Evolutionary conservation across 306 rosid species (phyloP), one percentile per base, ranked within the genome.

Genomic region (Fragaria nilgerrensis): DNA sequence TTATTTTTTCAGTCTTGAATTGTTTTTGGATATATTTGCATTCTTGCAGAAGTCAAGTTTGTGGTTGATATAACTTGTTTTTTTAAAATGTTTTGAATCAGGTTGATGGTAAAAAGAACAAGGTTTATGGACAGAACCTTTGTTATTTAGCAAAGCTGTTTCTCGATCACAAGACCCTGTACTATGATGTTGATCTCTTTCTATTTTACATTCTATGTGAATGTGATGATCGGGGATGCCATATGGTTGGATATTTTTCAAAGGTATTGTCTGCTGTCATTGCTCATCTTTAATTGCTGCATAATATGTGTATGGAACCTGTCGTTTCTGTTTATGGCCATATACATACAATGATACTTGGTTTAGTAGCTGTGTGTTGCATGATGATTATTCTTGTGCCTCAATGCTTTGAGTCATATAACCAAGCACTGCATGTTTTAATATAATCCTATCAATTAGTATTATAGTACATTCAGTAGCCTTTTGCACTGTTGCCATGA

Each of bases 61-160:
- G 43, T 82, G 32, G 65, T 64, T 85, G 55, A 70, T 65, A 56
- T 50, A 56, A 41, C 41, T 11, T 36, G 23, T 22, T 78, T 56
- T 39, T 41, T 78, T 22, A 59, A 15, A 41, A 39, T 82, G 55
- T 83, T 32, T 76, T 78, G 73, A 65, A 85, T 82, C 96, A 96
- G 99, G 98, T 96, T 71, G 99, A 96, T 77, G 99, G 99, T 55
- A 96, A 96, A 82, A 96, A 96, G 90, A 96, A 96, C 91, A 96
- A 92, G 87, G 97, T 96, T 74, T 96, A 92, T 86, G 99, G 97
- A 83, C 99, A 96, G 90, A 96, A 96, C 78, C 97, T 96, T 43
- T 96, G 99, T 85, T 96, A 96, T 82, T 85, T 96, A 91, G 99
- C 97, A 9, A 92, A 96, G 85, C 86, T 96, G 78, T 96, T 96